Base-by-base conservation (phyloP, 768 basidiomycete genomes). In the Psilocybe subaeruginosa region DNA sequence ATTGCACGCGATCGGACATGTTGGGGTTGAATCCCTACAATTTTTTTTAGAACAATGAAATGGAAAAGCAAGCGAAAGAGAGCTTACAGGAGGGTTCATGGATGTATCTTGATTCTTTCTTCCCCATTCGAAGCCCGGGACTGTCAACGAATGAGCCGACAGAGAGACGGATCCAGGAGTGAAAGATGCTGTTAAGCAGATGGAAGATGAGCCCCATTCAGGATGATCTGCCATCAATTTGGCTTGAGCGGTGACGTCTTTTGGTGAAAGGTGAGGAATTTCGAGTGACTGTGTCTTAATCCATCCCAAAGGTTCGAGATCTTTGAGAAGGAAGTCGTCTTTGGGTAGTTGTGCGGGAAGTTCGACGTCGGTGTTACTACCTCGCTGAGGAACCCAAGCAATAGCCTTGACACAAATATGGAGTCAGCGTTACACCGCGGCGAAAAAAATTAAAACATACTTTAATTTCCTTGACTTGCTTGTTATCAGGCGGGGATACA, bases 401-500 rank as follows among this genome's bases (percentile, higher is more conserved):
- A 99, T 80, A 23, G 95, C 95, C 84, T 86, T 66, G 23, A 33
- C 17, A 46, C 23, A 23, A 23, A 23, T 53, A 46, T 41, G 12
- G 23, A 29, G 14, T 52, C 27, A 52, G 16, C 19, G 51, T 33
- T 49, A 62, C n/a, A 37, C n/a, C 14, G 11, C 29, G 45, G 19
- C 19, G 31, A 29, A 35, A 37, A 23, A 23, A 50, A 30, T 3
- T 30, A 31, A 19, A 6, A 31, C 29, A 43, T 49, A 84, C 84
- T 81, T 97, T 98, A 78, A 99, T 92, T 78, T 99, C 97, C 78
- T 99, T 97, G 63, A 99, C 97, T 74, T 96, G 95, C 65, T 93
- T 91, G 82, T 98, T 99, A 75, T 98, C 97, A 4, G 93, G 86
- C 3, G 97, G 95, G 5, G 95, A 96, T 17, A 83, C 83, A 64